phyloP scores from a whole-genome alignment of 768 basidiomycete species.

The Cyclocybe aegerita region DNA sequence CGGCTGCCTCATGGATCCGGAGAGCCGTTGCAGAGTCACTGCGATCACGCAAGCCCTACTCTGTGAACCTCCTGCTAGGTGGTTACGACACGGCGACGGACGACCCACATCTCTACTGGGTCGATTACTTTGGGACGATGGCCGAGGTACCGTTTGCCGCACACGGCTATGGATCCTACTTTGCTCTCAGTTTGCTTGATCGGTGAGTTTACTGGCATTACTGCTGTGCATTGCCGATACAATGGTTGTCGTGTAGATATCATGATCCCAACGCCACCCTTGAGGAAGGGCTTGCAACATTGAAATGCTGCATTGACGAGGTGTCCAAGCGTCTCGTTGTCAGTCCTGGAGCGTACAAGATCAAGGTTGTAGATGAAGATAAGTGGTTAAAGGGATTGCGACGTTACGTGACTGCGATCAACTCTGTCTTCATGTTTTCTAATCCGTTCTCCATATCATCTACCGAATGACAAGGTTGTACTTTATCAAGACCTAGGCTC shows the following conservation, averaged over 20 bases:
- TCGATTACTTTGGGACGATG: slow-evolving; percentile 93
- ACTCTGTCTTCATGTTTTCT: neutral
- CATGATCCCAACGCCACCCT: slow-evolving; percentile 85
- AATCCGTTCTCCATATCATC: too few species aligned
- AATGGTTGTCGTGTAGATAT: slow-evolving; percentile 51
- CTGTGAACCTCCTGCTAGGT: slow-evolving; percentile 90
- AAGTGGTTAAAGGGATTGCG: neutral
- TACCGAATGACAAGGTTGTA: too few species aligned
- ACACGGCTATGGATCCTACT: slow-evolving; percentile 94
- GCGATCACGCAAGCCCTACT: slow-evolving; percentile 83
- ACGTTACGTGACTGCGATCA: slow-evolving; percentile 6
- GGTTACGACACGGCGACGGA: slow-evolving; percentile 83
- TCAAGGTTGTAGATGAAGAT: slow-evolving; percentile 69
- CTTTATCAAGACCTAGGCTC: too few species aligned
- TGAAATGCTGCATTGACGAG: slow-evolving; percentile 87
- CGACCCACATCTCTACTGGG: slow-evolving; percentile 86
- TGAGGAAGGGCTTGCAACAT: slow-evolving; percentile 81
- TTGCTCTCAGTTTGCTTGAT: slow-evolving; percentile 89
- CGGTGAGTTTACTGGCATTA: slow-evolving; percentile 45
- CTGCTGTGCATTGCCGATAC: neutral
- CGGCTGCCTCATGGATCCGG: slow-evolving; percentile 95
- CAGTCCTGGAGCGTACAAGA: slow-evolving; percentile 78
- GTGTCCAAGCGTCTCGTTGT: slow-evolving; percentile 83
- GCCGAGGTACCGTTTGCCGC: slow-evolving; percentile 89
- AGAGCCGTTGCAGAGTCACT: slow-evolving; percentile 85